Base-by-base conservation (phyloP, 345 rosid genomes). In the Hibiscus syriacus region DNA sequence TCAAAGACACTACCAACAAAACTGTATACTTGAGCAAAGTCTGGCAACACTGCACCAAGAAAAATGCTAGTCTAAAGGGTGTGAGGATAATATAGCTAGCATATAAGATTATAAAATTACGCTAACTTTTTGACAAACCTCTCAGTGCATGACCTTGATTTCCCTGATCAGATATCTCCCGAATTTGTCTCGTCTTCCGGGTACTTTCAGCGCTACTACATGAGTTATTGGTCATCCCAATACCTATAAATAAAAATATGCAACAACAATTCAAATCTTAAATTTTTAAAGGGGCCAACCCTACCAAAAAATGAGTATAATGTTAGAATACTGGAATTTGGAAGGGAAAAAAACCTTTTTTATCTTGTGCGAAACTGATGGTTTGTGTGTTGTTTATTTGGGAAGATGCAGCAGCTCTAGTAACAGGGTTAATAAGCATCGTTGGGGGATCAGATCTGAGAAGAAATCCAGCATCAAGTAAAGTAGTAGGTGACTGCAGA, bases 11-110 rank as follows among this genome's bases (percentile, higher is more conserved):
- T 57, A 19, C 55, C 98, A 53, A 92, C 85, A 81, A 90, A 90
- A 75, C 74, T 49, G 79, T 92, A 92, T 20, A 92, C 98, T 85
- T 88, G 92, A 48, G 79, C 80, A 71, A 90, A 90, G 80, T 90
- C 96, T 2, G 98, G 95, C 53, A 87, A 80, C 70, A 92, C 96
- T 92, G 94, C 77, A 74, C 68, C 70, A 69, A 63, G 32, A 23
- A 83, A 71, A 62, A 64, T n/a, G 46, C 27, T 0, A 27, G 43
- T 22, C 36, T 66, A 20, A 64, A 45, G 77, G 73, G 48, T 39
- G 53, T 25, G 41, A 20, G 20, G 34, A 27, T 45, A 36, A 56
- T 39, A 65, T 52, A 63, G 25, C 20, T 52, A 54, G 25, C 36
- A 56, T 5, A 45, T 22, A 25, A 46, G 32, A 56, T 45, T 6